Evolutionary conservation across 1,284 basidiomycete species (phyloP), one percentile per base, ranked within the genome.

Genomic region (Marasmius fiardii): DNA sequence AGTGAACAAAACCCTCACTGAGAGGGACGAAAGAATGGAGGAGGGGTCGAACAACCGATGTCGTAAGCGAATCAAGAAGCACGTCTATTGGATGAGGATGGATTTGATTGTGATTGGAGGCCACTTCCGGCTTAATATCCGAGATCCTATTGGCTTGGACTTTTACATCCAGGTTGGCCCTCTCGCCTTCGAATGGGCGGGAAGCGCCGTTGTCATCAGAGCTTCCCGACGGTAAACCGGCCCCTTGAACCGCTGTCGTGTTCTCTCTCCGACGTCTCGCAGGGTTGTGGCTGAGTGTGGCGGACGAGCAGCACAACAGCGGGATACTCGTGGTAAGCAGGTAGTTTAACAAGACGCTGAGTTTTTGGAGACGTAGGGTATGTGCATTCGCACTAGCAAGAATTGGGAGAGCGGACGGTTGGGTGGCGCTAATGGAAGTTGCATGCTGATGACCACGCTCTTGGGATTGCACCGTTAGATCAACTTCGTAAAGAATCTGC

Each of bases 61-160:
- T 33, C 47, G 47, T 49, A 49, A 49, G 47, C 12, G 23, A 31
- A 20, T 49, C 26, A 31, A 49, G 47, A 49, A 49, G 47, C n/a
- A 31, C 28, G 14, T 49, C 47, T 16, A 31, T 20, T 23, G 26
- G 16, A 26, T 49, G 10, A 18, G 47, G 26, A 24, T 21, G 20
- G 44, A 24, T n/a, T 16, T 16, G 20, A n/a, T 16, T 16, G 11
- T 41, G 39, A 41, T 41, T n/a, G 39, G 39, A 41, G 7, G 39
- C n/a, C 2, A n/a, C 11, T n/a, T 41, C 39, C 16, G 39, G 20
- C 7, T 41, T 16, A n/a, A 41, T 41, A 18, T 41, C 20, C n/a
- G 16, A 18, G 4, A 7, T 6, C 6, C 39, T 6, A 41, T 41
- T 41, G 39, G 39, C 39, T 41, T 41, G 11, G 39, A 20, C 39